Conservation (phyloP, 1,139 yeast genomes). For the Candida smagusa region DNA sequence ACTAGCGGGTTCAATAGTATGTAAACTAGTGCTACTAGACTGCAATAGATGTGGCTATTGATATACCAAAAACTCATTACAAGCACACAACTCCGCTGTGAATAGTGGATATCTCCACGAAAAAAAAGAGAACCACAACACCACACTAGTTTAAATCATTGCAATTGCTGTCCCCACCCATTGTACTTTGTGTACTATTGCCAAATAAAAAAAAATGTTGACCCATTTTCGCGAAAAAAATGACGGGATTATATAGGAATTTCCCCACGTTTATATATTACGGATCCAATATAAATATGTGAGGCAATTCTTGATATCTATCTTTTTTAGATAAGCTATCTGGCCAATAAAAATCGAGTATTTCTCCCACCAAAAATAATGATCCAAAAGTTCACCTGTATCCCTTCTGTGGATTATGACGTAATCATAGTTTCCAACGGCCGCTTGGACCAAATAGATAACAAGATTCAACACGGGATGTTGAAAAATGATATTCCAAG, state of each 20-base stretch:
- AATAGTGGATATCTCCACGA: too few relatives aligned
- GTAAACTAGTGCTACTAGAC: too few relatives aligned
- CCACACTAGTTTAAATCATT: too few relatives aligned
- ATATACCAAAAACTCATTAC: too few relatives aligned
- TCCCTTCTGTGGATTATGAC: constrained; percentile 33
- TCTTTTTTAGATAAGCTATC: constrained; percentile 9
- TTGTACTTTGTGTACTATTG: too few relatives aligned
- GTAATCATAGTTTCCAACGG: constrained; percentile 37
- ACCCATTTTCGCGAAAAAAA: too few relatives aligned
- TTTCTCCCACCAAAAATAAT: constrained; percentile 12
- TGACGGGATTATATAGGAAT: not conserved
- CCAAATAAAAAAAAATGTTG: too few relatives aligned
- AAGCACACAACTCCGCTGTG: too few relatives aligned
- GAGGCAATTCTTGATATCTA: constrained; percentile 7
- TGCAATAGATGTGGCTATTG: too few relatives aligned
- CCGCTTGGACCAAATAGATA: constrained; percentile 30
- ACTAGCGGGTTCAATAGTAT: too few relatives aligned
- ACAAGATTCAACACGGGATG: constrained; percentile 21
- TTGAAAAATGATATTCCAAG: constrained; percentile 24
- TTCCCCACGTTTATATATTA: not conserved
- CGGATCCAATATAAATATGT: constrained; percentile 6
- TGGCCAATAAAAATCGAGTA: constrained; percentile 14
- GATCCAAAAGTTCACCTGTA: constrained; percentile 38
- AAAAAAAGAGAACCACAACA: too few relatives aligned
- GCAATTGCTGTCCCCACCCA: too few relatives aligned